Evolutionary conservation across 768 basidiomycete species (phyloP), one percentile per base, ranked within the genome.

Genomic region (Leccinum arenicola): DNA sequence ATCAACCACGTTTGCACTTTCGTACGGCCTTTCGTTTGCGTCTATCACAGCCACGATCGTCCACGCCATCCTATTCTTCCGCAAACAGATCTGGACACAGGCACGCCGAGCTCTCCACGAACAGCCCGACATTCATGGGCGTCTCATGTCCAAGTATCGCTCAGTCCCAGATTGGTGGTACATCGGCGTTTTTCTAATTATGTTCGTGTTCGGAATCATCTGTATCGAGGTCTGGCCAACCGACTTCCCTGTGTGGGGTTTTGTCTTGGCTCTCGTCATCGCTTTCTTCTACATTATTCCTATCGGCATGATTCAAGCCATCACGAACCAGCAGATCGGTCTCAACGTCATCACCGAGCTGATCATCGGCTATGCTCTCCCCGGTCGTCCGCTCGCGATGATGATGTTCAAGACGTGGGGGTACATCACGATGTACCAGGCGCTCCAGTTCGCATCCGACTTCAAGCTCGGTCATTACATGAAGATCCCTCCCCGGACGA

Each of bases 401-500:
- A 87, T 89, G 87, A 82, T 89, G 81, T 88, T 85, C 77, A 87
- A 86, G 75, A 86, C 81, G 4, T 88, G 81, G 74, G 85, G 84
- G 8, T 88, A 87, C 67, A 81, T 86, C 49, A 83, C 85, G 6
- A 82, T 87, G 84, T 73, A 77, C 43, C 80, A 81, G 75, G 87
- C 85, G 3, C 79, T 89, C 72, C 81, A 82, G 60, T 89, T 89
- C 68, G 82, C 86, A 15, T 80, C 82, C 52, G 89, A 90, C 70
- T 86, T 90, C 70, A 91, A 90, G 72, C 80, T 90, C 19, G 88
- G 89, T 49, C 87, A 89, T 73, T 88, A 78, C 76, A 87, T 86
- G 80, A 82, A 86, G 75, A 77, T 89, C 33, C 84, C 86, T 7
- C 85, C 84, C 27, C 77, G 85, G 19, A 78, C 83, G 0, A 87